These are phyloP conservation scores for Colletotrichum cereale DNA, from an alignment of 2,329 filamentous ascomycete species.

Conservation along the genomic window DNA sequence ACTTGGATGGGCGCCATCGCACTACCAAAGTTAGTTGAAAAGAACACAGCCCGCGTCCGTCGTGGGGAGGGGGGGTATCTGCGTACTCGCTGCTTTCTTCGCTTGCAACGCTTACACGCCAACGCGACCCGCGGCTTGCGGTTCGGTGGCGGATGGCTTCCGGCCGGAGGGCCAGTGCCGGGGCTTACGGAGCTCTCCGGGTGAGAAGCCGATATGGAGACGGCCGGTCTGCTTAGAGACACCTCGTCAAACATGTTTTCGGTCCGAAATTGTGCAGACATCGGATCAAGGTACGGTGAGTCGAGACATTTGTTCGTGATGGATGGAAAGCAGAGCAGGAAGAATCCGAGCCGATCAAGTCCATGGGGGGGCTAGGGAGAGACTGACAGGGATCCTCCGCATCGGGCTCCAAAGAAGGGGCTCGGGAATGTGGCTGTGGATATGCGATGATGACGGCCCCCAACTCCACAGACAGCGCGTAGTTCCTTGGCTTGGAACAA, in stretches of 20 bases:
- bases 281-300: not conserved
- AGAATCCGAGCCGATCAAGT: slow-evolving; percentile 30
- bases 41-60: not conserved
- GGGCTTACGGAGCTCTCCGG: slow-evolving; percentile 36
- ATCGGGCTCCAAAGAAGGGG: not conserved
- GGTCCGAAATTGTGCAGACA: not conserved
- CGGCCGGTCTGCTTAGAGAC: not conserved
- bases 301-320: not conserved
- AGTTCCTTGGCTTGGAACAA: not conserved
- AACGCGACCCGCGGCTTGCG: slow-evolving; percentile 44
- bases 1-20: slow-evolving; percentile 44
- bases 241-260: slow-evolving; percentile 20
- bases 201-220: slow-evolving; percentile 7
- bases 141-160: slow-evolving; percentile 18
- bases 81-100: slow-evolving; percentile 45
- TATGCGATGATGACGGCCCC: not conserved
- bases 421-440: not conserved
- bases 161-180: slow-evolving; percentile 3
- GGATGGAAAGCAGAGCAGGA: not conserved
- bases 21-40: slow-evolving; percentile 29
- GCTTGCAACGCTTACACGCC: slow-evolving; percentile 46
- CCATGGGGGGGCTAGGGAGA: not conserved
- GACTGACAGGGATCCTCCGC: not conserved
- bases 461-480: not conserved
- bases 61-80: not conserved